Conservation (phyloP, 2,329 filamentous ascomycete genomes). For the Macrophomina phaseolina region DNA sequence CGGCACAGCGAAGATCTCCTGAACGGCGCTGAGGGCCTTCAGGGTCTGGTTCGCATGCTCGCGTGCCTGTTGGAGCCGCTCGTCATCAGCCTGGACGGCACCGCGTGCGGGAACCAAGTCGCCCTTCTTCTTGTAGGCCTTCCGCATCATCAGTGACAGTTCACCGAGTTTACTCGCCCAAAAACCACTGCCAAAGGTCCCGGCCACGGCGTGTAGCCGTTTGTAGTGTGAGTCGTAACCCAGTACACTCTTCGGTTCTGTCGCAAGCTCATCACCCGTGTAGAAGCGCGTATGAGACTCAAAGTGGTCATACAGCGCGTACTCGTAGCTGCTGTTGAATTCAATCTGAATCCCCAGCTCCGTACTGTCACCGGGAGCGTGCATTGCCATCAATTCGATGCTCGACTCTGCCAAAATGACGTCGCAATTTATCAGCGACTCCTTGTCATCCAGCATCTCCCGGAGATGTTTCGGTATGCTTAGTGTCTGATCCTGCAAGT, state of each 20-base stretch:
- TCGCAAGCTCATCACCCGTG: constrained; percentile 37
- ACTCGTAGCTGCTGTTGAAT: constrained; percentile 42
- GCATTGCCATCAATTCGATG: constrained; percentile 48
- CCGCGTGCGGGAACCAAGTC: constrained; percentile 22
- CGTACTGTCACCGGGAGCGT: constrained; percentile 39
- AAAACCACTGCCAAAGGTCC: constrained; percentile 50
- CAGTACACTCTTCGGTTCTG: constrained; percentile 35
- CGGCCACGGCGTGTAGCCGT: constrained; percentile 37
- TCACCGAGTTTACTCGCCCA: constrained; percentile 42
- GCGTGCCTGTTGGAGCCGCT: constrained; percentile 27
- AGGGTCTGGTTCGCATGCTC: constrained; percentile 40
- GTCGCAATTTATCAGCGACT: constrained; percentile 33
- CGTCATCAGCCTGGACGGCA: constrained; percentile 26
- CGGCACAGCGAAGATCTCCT: constrained; percentile 48
- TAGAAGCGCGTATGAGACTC: constrained; percentile 44
- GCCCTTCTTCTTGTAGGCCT: constrained; percentile 24
- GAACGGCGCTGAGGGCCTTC: constrained; percentile 47
- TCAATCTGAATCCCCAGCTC: constrained; percentile 41
- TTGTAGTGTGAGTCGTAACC: constrained; percentile 35
- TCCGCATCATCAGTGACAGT: constrained; percentile 28
- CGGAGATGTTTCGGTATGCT: constrained; percentile 25
- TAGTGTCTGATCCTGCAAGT: background rate
- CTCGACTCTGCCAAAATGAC: constrained; percentile 50
- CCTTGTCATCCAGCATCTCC: constrained; percentile 32
- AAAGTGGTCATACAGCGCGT: constrained; percentile 38